Base-by-base conservation (phyloP, 1,139 yeast species). In the Yamadazyma triangularis region DNA sequence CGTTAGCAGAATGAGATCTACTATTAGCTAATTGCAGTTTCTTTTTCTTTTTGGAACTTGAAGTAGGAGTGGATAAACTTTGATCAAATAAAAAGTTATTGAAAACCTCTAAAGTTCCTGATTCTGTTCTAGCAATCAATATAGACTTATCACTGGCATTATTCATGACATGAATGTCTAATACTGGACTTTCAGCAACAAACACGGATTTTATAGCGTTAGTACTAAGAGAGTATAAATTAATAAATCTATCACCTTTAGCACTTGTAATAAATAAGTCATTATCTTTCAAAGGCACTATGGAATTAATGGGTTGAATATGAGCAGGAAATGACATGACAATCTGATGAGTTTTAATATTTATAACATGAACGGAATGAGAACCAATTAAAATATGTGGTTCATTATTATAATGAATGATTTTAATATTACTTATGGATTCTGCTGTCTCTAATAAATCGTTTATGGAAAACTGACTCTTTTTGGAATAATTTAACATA, bases 191-290 rank as follows among this genome's bases (percentile, higher is more conserved):
- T 42, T 77, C 79, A 3, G 89, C 68, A 6, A 83, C 91, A 36
- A 83, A 70, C 8, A 86, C 83, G 7, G 66, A 54, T 24, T 53
- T 56, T 8, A 74, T 60, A 8, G 70, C 49, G 26, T 59, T 59
- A 32, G 60, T 61, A 8, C 60, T 44, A 8, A 77, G 41, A 12
- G 81, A 77, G 48, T 81, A 78, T 34, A 84, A 61, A 51, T 85
- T 87, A 44, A 87, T 67, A 51, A 85, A 86, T 45, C 96, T 70
- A 53, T 88, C 96, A 38, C 77, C 79, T 23, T 61, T 62, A 1
- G 96, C 93, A 35, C 82, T 76, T 2, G 91, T 77, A 32, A 84
- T 51, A 42, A 84, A 72, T 25, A 62, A 56, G 30, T 69, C 77
- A 5, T 59, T 50, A 29, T 63, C 54, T 2, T 53, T 44, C 11